Base-by-base conservation (phyloP, 169 alveolate species). In the Plasmodium gallinaceum region DNA sequence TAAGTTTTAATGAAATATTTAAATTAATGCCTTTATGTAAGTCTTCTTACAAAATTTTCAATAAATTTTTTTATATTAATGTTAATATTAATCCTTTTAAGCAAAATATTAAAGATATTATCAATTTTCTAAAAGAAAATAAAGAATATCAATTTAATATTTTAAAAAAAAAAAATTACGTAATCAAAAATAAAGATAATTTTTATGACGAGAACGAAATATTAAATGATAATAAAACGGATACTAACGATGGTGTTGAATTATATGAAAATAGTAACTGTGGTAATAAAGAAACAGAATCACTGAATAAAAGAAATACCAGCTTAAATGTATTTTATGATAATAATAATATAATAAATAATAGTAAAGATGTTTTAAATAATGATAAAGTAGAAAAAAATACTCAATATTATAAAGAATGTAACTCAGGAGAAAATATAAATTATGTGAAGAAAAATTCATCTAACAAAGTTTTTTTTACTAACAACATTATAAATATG, bases 1-100 rank as follows among this genome's bases (percentile, higher is more conserved):
- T 83, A 42, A 83, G 43, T 62, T 68, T 39, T 54, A 83, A 83
- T 5, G 91, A 83, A 58, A 6, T 83, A 52, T 52, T 68, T 62
- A 83, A 83, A 61, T 57, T 83, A 68, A 83, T 83, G 91, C 68
- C 91, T 8, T 32, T 83, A 61, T 83, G 91, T 61, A 83, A 68
- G 39, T 39, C 46, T 6, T 83, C 91, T 0, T 62, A 83, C 12
- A 66, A 83, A 16, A 83, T 83, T 12, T 83, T 83, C 43, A 83
- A 83, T 20, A 22, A 46, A 4, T 68, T 39, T 37, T 83, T 83
- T 54, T 68, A 60, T 46, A 61, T 83, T 7, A 83, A 83, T 42
- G 91, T 83, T n/a, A 71, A 83, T 37, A 71, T 83, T 16, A 83
- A 83, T 83, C 91, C 91, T 9, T 83, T 68, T 26, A 83, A 72